Percentiles rank a stretch among this genome's conserved stretches.
phyloP scores from a whole-genome alignment of 345 rosid species.

The Gossypium herbaceum region DNA sequence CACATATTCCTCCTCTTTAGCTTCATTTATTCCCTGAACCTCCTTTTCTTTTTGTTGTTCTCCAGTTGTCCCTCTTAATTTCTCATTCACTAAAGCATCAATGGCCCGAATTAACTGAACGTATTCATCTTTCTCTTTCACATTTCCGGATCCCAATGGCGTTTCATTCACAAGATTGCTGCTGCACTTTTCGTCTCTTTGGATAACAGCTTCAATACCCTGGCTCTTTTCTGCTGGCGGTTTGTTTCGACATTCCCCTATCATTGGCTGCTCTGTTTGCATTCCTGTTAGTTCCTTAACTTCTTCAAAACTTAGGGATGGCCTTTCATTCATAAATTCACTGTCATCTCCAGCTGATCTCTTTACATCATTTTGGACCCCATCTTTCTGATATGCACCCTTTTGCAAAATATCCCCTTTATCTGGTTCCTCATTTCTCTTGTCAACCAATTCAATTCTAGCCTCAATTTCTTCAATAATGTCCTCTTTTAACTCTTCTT shows the following conservation, averaged over 20 bases:
- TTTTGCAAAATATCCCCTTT: background rate
- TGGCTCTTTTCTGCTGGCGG: background rate
- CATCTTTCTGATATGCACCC: background rate
- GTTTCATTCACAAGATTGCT: background rate
- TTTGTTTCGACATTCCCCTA: background rate
- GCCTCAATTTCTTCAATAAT: slow-evolving; percentile 13
- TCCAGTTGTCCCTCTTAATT: slow-evolving; percentile 30
- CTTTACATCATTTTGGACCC: background rate
- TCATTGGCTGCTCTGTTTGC: slow-evolving; percentile 7
- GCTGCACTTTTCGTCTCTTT: background rate
- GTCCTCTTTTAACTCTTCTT: slow-evolving; percentile 14
- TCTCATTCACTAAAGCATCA: slow-evolving; percentile 23
- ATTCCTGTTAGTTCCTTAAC: background rate
- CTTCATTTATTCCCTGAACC: slow-evolving; percentile 6
- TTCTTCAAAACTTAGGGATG: slow-evolving; percentile 12
- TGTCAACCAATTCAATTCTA: slow-evolving; percentile 23
- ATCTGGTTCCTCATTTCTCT: slow-evolving; percentile 9
- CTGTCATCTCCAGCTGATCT: background rate
- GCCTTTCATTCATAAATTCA: background rate
- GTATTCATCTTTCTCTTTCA: background rate
- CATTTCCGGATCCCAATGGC: background rate
- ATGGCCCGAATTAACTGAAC: slow-evolving; percentile 18
- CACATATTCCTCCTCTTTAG: slow-evolving; percentile 8
- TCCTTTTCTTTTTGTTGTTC: slow-evolving; percentile 3
- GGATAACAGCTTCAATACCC: background rate